Evolutionary conservation across 106 monocot species (phyloP).

Genomic region (Platanthera guangdongensis): DNA sequence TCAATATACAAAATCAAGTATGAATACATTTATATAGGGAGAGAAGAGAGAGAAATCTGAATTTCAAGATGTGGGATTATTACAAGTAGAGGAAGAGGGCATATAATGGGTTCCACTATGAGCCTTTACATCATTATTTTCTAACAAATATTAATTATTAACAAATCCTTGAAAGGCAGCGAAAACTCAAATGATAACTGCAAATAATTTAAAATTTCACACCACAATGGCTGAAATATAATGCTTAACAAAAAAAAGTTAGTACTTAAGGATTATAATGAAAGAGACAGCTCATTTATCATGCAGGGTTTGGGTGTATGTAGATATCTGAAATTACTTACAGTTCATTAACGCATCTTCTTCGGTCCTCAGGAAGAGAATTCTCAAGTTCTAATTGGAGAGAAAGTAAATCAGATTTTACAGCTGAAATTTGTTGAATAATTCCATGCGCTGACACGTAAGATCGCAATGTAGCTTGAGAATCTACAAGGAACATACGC

Average conservation of each 20-base stretch:
- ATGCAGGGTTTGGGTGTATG: neutral
- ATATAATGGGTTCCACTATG: no score
- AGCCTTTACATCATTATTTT: no score
- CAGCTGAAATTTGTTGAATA: conserved; percentile 75
- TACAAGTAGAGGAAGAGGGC: no score
- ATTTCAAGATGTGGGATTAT: no score
- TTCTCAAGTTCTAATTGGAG: conserved; percentile 91
- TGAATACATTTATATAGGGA: no score
- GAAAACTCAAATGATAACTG: no score
- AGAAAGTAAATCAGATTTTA: conserved; percentile 71
- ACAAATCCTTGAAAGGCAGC: no score
- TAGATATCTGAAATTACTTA: conserved; percentile 27
- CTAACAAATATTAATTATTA: no score
- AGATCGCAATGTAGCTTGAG: conserved; percentile 53
- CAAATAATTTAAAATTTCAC: no score
- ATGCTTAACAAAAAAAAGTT: neutral
- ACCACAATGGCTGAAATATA: neutral
- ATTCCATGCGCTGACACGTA: conserved; percentile 90
- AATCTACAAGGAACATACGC: conserved; percentile 34
- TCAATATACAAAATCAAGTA: no score
- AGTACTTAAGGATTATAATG: no score
- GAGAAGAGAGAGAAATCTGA: no score
- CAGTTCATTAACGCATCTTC: conserved; percentile 90
- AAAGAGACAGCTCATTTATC: neutral
- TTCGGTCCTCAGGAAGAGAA: conserved; percentile 81